Evolutionary conservation across 768 basidiomycete species (phyloP), one percentile per base, ranked within the genome.

Genomic region (Boletus speciosus): DNA sequence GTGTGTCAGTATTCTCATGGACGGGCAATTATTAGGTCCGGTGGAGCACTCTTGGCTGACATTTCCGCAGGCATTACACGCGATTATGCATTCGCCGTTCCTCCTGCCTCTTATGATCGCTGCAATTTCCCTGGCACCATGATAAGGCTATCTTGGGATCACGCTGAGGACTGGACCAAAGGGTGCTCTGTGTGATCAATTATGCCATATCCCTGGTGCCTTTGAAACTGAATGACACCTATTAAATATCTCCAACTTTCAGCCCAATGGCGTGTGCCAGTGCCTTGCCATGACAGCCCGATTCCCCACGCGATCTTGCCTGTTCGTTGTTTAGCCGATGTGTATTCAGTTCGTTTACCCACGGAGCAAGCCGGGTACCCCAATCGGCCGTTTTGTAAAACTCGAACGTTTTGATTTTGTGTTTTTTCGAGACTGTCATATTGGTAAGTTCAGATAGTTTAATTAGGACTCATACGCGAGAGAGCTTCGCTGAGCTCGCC

Each of bases 71-170:
- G 54, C 52, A 43, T 51, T 35, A 58, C 53, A 67, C 58, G 51
- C 54, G 47, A 61, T 43, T 19, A 49, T 60, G 34, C 55, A 62
- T 58, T 66, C 60, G 57, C 64, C 67, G 65, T 58, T 43, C 44
- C 51, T 55, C 62, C 35, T 71, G 61, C 60, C 65, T 67, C 32
- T 65, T 57, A 51, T 37, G 65, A 57, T 41, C 37, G 45, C 16
- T 44, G 14, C 36, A 27, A 40, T 66, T 62, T 59, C 53, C 51
- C 49, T 55, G 47, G 44, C 47, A n/a, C 27, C 16, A 38, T 45
- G 67, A 69, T 68, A 68, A 67, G 56, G 57, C 58, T 67, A 69
- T 71, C 62, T 68, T 51, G 40, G 57, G 58, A 58, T 53, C 56
- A 58, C 56, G 57, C 61, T 62, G 67, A 58, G 62, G 65, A 62